Percentiles rank a stretch among this genome's conserved stretches.
phyloP scores from a whole-genome alignment of 2,329 filamentous ascomycete species.

The Colletotrichum destructivum region DNA sequence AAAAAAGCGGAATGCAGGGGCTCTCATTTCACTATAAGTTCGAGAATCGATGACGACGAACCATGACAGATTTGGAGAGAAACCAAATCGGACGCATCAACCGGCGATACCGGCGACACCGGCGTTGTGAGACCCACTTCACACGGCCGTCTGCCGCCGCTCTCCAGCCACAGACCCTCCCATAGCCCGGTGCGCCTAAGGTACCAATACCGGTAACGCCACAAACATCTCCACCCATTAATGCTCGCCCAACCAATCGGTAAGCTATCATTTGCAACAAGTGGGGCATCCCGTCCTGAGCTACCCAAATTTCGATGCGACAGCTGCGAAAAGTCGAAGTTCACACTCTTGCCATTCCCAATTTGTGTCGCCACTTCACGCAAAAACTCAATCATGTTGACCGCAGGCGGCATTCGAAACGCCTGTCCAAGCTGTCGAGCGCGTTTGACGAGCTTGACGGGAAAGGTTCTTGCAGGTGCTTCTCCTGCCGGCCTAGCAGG shows the following conservation, averaged over 20 bases:
- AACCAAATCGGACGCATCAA: no score
- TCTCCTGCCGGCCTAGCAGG: neutral
- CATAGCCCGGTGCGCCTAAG: neutral
- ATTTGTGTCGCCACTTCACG: neutral
- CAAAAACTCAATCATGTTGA: conserved; percentile 32
- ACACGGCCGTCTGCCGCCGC: neutral
- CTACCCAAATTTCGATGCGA: conserved; percentile 35
- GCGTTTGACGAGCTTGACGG: conserved; percentile 23
- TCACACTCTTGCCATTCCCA: neutral
- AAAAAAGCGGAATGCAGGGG: no score
- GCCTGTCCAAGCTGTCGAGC: conserved; percentile 39
- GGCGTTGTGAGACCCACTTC: neutral
- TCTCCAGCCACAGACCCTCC: neutral
- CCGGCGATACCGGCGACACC: no score
- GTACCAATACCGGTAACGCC: neutral
- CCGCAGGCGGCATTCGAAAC: conserved; percentile 38
- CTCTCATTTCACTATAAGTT: no score
- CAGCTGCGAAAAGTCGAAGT: conserved; percentile 8
- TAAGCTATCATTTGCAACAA: conserved; percentile 24
- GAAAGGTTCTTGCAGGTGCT: neutral
- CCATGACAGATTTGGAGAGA: no score
- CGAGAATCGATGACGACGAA: no score
- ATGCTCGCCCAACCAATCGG: conserved; percentile 3
- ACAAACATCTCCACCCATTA: neutral
- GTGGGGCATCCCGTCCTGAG: conserved; percentile 12